Evolutionary conservation across 306 rosid genomes (phyloP), one percentile per base, ranked within the genome.

Genomic region (Acacia acuminata): DNA sequence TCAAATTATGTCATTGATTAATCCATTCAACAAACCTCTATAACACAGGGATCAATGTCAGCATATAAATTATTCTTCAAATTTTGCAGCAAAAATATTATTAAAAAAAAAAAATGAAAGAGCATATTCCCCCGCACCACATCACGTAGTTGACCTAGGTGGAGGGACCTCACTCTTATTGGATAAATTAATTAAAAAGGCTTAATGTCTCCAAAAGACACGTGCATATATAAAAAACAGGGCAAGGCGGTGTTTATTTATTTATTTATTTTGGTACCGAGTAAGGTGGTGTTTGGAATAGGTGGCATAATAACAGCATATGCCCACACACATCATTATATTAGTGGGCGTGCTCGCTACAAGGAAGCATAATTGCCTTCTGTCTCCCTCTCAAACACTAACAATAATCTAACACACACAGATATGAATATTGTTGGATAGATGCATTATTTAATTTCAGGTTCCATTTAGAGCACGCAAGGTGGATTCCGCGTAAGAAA

Each of bases 401-500:
- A 70, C 65, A 50, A 15, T 5, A 36, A 36, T 36, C 15, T 45
- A 44, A 44, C 15, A 12, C 4, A 45, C 15, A 45, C 1, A 27
- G 27, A 27, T 27, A 27, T 27, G 27, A 27, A 27, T 27, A 27
- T 27, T 27, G 27, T 27, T 0, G 27, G 27, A 27, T 1, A 27
- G 27, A 11, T n/a, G 71, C 78, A 47, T 42, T 19, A 5, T 53
- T 50, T 50, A 50, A 51, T 60, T 76, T 10, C 27, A 63, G 47
- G 78, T 17, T 16, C 64, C 82, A 71, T 77, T 60, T 7, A 65
- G 45, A 38, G 69, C 68, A 48, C 56, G 27, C 25, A 42, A 22
- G 55, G 83, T 85, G 84, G 84, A 85, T 38, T 82, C 88, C 88
- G 53, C 85, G 65, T 38, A 82, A 53, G 83, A 63, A 38, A 73